Evolutionary conservation across 495 filamentous ascomycete species (phyloP), one percentile per base, ranked within the genome.

Genomic region (Articulospora tetracladia): DNA sequence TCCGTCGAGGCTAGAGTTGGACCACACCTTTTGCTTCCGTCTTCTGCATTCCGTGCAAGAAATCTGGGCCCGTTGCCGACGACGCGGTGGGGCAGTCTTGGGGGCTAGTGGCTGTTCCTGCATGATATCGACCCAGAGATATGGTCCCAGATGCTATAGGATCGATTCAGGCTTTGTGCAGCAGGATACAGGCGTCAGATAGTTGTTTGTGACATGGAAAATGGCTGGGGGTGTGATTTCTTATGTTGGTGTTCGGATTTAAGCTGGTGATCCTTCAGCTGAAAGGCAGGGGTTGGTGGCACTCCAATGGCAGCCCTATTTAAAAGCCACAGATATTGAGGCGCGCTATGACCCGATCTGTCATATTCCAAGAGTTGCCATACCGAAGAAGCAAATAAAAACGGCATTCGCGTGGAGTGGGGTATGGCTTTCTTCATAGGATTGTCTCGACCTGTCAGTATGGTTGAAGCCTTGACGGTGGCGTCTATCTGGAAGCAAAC

Each of bases 1-100:
- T 30, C 19, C 19, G 7, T 22, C 51, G 25, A 52, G 20, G 3
- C 49, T 22, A 17, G 8, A 7, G n/a, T 52, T n/a, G n/a, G 20
- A 54, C 4, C 51, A 36, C 3, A 54, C 51, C 51, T 54, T 54
- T 34, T 54, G 51, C 19, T 54, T 54, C 3, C 51, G 24, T 34
- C 51, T 54, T 26, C 51, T 54, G 22, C 51, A 54, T 19, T 54
- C 51, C 26, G 51, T 54, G 22, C 51, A 54, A 10, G 25, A 30
- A 19, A 54, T 11, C 27, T 54, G 51, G 27, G 51, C 26, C 13
- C 51, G 24, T 6, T 27, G 19, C 25, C 47, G 20, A 12, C 47
- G 22, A 7, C 47, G 20, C 23, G 22, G 47, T 26, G 20, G 24
- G 25, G 25, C 25, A 17, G 3, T 44, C 17, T 44, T 44, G 4